Conservation (phyloP, 2,329 filamentous ascomycete species). For the Aspergillus sp. region DNA sequence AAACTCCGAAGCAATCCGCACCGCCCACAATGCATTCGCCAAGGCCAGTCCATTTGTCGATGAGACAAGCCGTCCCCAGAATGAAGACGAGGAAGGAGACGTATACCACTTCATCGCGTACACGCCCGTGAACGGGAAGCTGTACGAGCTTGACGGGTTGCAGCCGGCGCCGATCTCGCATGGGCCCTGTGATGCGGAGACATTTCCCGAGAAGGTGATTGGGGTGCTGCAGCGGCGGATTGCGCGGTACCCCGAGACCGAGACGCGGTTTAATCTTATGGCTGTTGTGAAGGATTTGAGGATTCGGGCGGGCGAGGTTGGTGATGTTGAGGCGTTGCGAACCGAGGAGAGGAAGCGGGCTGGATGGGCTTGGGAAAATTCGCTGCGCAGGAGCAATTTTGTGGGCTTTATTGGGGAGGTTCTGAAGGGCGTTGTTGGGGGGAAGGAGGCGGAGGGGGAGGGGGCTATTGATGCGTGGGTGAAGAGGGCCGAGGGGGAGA, state of each 20-base stretch:
- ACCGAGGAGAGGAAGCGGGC: constrained; percentile 79
- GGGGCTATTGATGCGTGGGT: constrained; percentile 77
- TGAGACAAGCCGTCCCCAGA: constrained; percentile 73
- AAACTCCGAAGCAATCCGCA: constrained; percentile 69
- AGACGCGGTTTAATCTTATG: constrained; percentile 95
- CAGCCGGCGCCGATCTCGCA: constrained; percentile 91
- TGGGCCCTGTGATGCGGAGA: constrained; percentile 66
- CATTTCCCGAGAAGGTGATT: constrained; percentile 79
- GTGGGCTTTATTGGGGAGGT: constrained; percentile 92
- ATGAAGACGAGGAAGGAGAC: constrained; percentile 76
- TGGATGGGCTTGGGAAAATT: constrained; percentile 94
- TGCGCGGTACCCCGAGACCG: constrained; percentile 75
- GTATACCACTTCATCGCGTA: constrained; percentile 99
- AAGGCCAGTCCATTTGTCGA: constrained; percentile 86
- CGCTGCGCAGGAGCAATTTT: constrained; percentile 88
- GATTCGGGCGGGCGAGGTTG: constrained; percentile 73
- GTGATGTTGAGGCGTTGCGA: constrained; percentile 74
- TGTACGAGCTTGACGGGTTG: constrained; percentile 95
- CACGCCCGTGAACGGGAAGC: constrained; percentile 70
- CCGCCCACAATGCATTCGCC: constrained; percentile 88
- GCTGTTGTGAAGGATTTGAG: constrained; percentile 87
- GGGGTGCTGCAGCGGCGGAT: constrained; percentile 84
- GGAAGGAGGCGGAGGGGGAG: constrained; percentile 67
- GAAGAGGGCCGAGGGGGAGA: constrained; percentile 60
- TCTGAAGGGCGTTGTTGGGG: constrained; percentile 77